A percentile compares a stretch with the other conserved stretches of the same genome.
Evolutionary conservation across 2,329 filamentous ascomycete species (phyloP).

Genomic region (Aspergillus chevalieri): DNA sequence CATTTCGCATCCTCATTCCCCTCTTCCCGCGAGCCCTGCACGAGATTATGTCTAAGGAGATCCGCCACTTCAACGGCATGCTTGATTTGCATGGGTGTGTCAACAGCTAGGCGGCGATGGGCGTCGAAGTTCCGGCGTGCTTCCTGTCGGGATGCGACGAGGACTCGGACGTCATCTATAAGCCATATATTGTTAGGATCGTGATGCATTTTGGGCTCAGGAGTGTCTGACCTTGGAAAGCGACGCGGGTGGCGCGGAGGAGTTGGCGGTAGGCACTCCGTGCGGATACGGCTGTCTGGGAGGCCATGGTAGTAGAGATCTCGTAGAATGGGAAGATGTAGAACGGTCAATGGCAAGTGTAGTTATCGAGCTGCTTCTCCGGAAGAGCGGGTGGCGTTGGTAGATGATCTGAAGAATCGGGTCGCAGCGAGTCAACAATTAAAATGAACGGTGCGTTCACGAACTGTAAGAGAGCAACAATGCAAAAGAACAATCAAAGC

Average conservation of each 20-base stretch:
- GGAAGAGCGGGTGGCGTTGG: too few species aligned
- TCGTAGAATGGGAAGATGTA: neutral
- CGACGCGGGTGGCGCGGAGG: constrained; percentile 71
- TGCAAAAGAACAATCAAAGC: neutral
- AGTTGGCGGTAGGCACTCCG: constrained; percentile 73
- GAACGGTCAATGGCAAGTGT: neutral
- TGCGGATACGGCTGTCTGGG: constrained; percentile 48
- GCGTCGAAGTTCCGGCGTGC: constrained; percentile 69
- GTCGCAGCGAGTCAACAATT: neutral
- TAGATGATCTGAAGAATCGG: too few species aligned
- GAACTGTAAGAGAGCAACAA: too few species aligned
- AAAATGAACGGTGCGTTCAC: neutral
- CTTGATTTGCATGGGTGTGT: constrained; percentile 59
- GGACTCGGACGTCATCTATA: constrained; percentile 62
- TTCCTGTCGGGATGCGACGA: constrained; percentile 64
- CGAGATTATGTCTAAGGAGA: constrained; percentile 75
- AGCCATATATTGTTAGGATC: neutral
- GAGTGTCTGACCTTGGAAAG: constrained; percentile 64
- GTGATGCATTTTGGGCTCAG: constrained; percentile 5
- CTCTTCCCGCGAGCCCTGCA: constrained; percentile 61
- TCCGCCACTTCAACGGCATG: constrained; percentile 78
- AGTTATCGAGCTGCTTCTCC: neutral
- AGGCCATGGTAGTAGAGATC: constrained; percentile 15
- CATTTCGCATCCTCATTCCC: constrained; percentile 29
- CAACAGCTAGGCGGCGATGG: constrained; percentile 56